Percentiles rank a stretch among this genome's conserved stretches.
Evolutionary conservation across 75 land plant genomes (phyloP).

Genomic region (Pinus tabuliformis): DNA sequence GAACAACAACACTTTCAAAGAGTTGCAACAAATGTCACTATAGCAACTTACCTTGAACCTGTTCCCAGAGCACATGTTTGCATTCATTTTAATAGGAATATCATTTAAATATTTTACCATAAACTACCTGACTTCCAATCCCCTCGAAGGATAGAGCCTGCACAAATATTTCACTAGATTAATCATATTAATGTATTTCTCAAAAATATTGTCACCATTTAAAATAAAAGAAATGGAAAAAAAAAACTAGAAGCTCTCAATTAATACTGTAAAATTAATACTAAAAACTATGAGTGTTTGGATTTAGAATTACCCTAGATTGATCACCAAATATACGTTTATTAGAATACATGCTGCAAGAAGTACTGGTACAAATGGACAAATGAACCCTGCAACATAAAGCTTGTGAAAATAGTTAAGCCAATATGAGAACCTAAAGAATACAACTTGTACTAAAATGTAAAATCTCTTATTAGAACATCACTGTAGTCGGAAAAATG

Average conservation of each 20-base stretch:
- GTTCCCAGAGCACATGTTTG: too few species aligned
- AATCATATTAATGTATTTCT: neutral
- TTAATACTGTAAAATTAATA: neutral
- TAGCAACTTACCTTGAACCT: too few species aligned
- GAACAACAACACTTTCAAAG: too few species aligned
- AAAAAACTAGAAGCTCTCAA: neutral
- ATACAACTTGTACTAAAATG: neutral
- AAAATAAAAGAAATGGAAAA: neutral
- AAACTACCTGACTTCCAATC: too few species aligned
- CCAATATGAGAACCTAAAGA: neutral
- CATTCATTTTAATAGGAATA: too few species aligned
- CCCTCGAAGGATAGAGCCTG: neutral
- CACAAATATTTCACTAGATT: neutral
- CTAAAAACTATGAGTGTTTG: neutral
- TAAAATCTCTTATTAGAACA: neutral
- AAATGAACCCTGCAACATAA: constrained; percentile 84
- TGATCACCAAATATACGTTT: constrained; percentile 78
- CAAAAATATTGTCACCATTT: neutral
- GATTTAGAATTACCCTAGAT: constrained; percentile 65
- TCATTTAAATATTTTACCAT: too few species aligned
- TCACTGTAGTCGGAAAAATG: neutral
- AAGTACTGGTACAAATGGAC: constrained; percentile 89
- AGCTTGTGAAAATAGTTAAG: constrained; percentile 4
- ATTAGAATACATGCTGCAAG: constrained; percentile 81
- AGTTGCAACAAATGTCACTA: too few species aligned